Percentiles rank a stretch among this genome's conserved stretches.
phyloP scores from a whole-genome alignment of 2,329 filamentous ascomycete species.

The Blastomyces silverae region DNA sequence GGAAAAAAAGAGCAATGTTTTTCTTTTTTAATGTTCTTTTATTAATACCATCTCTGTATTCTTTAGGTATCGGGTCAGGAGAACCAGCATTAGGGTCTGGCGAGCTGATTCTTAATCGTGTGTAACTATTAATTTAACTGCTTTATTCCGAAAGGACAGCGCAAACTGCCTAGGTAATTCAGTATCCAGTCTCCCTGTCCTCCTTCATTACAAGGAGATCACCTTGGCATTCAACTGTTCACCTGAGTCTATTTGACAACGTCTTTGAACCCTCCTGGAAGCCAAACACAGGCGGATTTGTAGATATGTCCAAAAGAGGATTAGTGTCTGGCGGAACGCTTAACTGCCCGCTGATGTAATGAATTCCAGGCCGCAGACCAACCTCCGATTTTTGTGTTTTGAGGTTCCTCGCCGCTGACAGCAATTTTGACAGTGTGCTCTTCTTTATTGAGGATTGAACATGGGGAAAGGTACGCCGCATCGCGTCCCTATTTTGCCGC shows the following conservation, averaged over 20 bases:
- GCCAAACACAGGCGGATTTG: too few relatives aligned
- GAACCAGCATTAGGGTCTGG: not conserved
- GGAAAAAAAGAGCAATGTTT: not conserved
- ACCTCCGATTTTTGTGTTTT: not conserved
- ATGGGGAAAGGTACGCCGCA: conserved; percentile 32
- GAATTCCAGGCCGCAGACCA: not conserved
- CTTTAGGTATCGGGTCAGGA: not conserved
- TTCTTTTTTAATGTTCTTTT: not conserved
- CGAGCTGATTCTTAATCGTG: not conserved
- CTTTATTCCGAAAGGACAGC: not conserved
- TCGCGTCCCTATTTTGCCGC: conserved; percentile 9
- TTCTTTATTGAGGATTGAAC: conserved; percentile 3
- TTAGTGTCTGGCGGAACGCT: not conserved
- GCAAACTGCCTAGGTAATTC: not conserved
- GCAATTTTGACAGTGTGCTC: not conserved
- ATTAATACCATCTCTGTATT: conserved; percentile 4
- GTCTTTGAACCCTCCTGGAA: not conserved
- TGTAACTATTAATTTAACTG: conserved; percentile 3
- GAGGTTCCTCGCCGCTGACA: not conserved
- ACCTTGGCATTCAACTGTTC: not conserved
- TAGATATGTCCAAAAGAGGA: conserved; percentile 5
- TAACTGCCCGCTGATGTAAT: conserved; percentile 6
- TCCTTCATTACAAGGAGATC: not conserved
- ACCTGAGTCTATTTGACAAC: not conserved
- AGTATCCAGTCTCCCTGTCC: not conserved